Conservation (phyloP, 148 eudicot species). For the Amaranthus cruentus region DNA sequence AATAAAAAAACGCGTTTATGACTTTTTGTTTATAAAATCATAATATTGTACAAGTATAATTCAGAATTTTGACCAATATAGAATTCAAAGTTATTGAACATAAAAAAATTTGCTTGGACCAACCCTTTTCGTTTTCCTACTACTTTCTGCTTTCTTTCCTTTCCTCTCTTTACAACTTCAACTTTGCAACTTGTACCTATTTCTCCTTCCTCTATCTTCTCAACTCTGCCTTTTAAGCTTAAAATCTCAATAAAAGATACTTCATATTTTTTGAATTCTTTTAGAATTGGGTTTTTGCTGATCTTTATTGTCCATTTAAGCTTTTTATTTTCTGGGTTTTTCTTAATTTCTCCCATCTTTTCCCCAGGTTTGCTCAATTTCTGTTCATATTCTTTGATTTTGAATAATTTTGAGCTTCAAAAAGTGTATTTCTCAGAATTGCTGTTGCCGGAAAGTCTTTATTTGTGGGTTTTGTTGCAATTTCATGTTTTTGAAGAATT, state of each 20-base stretch:
- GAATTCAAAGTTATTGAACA: slow-evolving; percentile 17
- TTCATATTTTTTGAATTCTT: slow-evolving; percentile 12
- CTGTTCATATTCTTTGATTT: neutral
- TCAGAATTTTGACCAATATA: slow-evolving; percentile 23
- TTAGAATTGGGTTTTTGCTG: slow-evolving; percentile 7
- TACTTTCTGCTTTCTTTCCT: neutral
- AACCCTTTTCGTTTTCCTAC: neutral
- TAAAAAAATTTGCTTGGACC: slow-evolving; percentile 16
- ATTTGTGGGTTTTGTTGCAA: neutral
- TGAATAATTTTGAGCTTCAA: neutral
- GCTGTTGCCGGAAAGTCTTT: neutral
- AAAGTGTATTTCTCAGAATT: neutral
- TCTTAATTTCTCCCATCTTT: neutral
- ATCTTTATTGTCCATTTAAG: neutral
- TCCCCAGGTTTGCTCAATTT: slow-evolving; percentile 26
- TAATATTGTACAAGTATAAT: neutral
- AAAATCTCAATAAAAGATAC: neutral
- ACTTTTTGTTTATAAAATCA: neutral
- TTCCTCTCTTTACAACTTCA: neutral
- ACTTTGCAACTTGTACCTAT: neutral
- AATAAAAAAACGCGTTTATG: slow-evolving; percentile 25
- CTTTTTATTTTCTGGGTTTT: slow-evolving; percentile 18
- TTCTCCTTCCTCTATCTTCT: neutral
- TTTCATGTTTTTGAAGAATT: neutral
- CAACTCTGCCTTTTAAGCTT: slow-evolving; percentile 13